Evolutionary conservation across 106 monocot species (phyloP).

Genomic region (Platanthera guangdongensis): DNA sequence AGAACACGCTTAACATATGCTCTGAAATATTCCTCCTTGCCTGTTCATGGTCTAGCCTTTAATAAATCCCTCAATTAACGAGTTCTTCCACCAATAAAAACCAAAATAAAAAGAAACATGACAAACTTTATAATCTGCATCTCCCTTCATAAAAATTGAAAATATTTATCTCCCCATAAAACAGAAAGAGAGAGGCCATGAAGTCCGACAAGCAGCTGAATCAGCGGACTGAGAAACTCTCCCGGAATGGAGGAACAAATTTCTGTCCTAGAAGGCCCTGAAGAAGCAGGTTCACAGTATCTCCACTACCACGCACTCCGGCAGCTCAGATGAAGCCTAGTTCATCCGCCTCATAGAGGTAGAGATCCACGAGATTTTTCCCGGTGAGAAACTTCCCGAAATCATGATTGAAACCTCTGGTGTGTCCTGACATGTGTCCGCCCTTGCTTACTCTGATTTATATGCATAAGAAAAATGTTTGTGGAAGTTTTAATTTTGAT

Average conservation of each 20-base stretch:
- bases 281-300: slow-evolving; percentile 61
- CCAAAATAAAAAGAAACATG: background rate
- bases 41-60: background rate
- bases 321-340: slow-evolving; percentile 19
- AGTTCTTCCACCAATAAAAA: background rate
- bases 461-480: too few relatives aligned
- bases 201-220: slow-evolving; percentile 89
- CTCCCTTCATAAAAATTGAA: too few relatives aligned
- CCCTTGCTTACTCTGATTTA: too few relatives aligned
- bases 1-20: slow-evolving; percentile 14
- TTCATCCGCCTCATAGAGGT: slow-evolving; percentile 54
- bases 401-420: too few relatives aligned
- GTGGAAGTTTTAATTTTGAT: too few relatives aligned
- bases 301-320: slow-evolving; percentile 12
- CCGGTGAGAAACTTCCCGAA: too few relatives aligned
- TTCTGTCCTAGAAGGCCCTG: slow-evolving; percentile 76
- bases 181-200: slow-evolving; percentile 19
- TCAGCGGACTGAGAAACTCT: slow-evolving; percentile 73
- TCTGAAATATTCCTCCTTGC: slow-evolving; percentile 15
- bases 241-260: slow-evolving; percentile 77
- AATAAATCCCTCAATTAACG: background rate
- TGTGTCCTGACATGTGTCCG: too few relatives aligned
- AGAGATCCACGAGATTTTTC: slow-evolving; percentile 78
- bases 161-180: background rate
- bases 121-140: background rate